These are phyloP conservation scores for Austroboletus novae-zelandiae DNA, from an alignment of 1,284 basidiomycete genomes.

Conservation along the genomic window DNA sequence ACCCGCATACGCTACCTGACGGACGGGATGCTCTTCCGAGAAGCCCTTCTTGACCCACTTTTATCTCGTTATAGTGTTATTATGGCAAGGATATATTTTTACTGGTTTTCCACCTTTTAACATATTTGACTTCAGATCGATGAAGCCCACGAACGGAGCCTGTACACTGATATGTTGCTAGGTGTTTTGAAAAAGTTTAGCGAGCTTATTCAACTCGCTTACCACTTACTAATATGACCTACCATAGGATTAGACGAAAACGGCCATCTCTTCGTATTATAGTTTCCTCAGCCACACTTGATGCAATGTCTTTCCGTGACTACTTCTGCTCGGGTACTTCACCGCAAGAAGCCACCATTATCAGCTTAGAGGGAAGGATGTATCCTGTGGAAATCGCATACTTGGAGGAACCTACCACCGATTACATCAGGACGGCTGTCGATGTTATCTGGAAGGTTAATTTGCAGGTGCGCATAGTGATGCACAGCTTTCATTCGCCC, in stretches of 20 bases:
- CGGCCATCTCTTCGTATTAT: conserved; percentile 87
- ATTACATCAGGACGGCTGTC: conserved; percentile 85
- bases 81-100: conserved; percentile 63
- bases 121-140: conserved; percentile 63
- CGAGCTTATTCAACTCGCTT: neutral
- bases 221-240: conserved; percentile 16
- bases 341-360: conserved; percentile 64
- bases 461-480: conserved; percentile 53
- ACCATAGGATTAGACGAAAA: conserved; percentile 77
- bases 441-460: conserved; percentile 88
- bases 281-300: conserved; percentile 93
- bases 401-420: conserved; percentile 66
- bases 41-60: conserved; percentile 87
- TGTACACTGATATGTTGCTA: conserved; percentile 92
- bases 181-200: conserved; percentile 88
- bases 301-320: conserved; percentile 83
- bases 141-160: conserved; percentile 94
- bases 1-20: conserved; percentile 98
- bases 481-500: neutral
- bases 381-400: conserved; percentile 87
- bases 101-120: conserved; percentile 9
- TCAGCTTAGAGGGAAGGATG: conserved; percentile 91
- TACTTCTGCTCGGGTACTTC: conserved; percentile 72
- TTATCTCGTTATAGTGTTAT: conserved; percentile 91
- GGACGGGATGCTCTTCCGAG: conserved; percentile 96